A percentile compares a stretch with the other conserved stretches of the same genome.
These are phyloP conservation scores for Austroboletus novae-zelandiae DNA, from an alignment of 1,284 basidiomycete species.

Conservation along the genomic window DNA sequence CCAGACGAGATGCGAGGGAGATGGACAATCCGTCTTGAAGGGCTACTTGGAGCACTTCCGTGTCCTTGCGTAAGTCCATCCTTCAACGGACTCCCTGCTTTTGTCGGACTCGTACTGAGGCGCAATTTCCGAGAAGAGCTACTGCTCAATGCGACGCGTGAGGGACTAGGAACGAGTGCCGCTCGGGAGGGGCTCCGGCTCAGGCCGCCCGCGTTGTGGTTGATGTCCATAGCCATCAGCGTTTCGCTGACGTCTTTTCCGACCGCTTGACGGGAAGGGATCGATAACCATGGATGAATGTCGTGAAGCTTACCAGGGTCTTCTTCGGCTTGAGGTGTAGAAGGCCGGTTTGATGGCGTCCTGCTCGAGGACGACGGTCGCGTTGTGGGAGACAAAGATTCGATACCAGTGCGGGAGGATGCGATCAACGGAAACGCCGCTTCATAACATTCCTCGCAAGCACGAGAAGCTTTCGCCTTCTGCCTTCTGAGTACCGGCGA, in stretches of 20 bases:
- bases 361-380: conserved; percentile 8
- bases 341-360: conserved; percentile 15
- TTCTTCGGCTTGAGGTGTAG: conserved; percentile 22
- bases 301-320: conserved; percentile 3
- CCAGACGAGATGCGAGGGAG: conserved; percentile 23
- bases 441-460: conserved; percentile 85
- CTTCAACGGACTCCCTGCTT: conserved; percentile 17
- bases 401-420: conserved; percentile 28
- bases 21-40: conserved; percentile 21
- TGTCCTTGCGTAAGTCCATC: conserved; percentile 13
- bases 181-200: conserved; percentile 28
- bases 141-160: conserved; percentile 20
- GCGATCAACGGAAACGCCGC: conserved; percentile 68
- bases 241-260: conserved; percentile 27
- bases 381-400: conserved; percentile 2
- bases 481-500: conserved; percentile 40
- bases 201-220: conserved; percentile 5
- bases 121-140: conserved; percentile 26
- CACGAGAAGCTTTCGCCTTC: conserved; percentile 66
- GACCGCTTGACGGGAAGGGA: conserved; percentile 20
- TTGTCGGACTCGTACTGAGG: conserved; percentile 24
- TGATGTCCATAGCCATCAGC: conserved; percentile 43
- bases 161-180: conserved; percentile 29
- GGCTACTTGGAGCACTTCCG: conserved; percentile 22
- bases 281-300: conserved; percentile 35